Evolutionary conservation across 441 rosid genomes (phyloP), one percentile per base, ranked within the genome.

Genomic region (Mallotus repandus): DNA sequence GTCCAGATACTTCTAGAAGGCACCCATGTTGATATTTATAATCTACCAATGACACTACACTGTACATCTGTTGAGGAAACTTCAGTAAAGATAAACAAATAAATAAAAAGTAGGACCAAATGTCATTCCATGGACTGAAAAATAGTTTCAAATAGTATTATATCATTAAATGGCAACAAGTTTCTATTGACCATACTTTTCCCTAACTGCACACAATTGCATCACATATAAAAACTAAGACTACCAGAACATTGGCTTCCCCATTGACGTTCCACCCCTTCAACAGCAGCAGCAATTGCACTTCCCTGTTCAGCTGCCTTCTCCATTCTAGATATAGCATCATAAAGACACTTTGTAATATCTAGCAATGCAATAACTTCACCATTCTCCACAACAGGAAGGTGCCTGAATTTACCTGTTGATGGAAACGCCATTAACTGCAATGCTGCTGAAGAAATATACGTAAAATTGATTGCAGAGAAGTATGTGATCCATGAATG

Each of bases 301-400:
- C 91, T 93, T 15, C 99, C 96, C 77, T 93, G 95, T 86, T 93
- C 99, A 32, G 97, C 95, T 49, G 92, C 95, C 88, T 93, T 95
- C 79, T 95, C 99, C 99, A 93, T 86, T 77, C 91, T 85, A 18
- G 99, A 86, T 58, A 95, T 95, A 48, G 98, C 99, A 84, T 95
- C 98, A 76, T 93, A 95, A 7, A 95, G 85, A 77, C 99, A 95
- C 83, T 86, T 95, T 4, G 98, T 90, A 59, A 95, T 93, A 82
- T 95, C 99, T 78, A 95, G 81, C 77, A 95, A 16, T 5, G 99
- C 99, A 78, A 91, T 93, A 74, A 95, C 99, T 84, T 95, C 99
- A 50, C 98, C 99, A 69, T 89, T 93, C 85, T 95, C 99, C 35
- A 95, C 99, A 73, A 95, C 98, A 60, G 98, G 98, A 58, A 93